Evolutionary conservation across 805 yeast species (phyloP).

Genomic region (Candida saitoana): DNA sequence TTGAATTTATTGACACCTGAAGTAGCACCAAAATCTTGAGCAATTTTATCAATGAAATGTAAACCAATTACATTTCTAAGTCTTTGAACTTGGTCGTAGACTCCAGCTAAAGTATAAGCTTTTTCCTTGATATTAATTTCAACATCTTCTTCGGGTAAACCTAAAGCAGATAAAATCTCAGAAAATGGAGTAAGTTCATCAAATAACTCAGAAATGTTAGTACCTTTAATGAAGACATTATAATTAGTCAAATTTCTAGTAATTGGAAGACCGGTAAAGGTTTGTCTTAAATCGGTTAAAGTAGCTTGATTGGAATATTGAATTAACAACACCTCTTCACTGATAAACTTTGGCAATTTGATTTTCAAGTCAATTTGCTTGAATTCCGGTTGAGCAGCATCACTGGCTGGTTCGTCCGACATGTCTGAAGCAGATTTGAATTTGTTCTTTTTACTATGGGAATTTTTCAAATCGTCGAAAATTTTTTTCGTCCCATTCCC

Average conservation of each 20-base stretch:
- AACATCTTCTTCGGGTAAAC: constrained; percentile 21
- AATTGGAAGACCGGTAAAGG: constrained; percentile 52
- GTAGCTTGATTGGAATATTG: constrained; percentile 41
- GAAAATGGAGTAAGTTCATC: constrained; percentile 27
- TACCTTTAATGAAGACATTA: constrained; percentile 37
- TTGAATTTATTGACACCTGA: constrained; percentile 52
- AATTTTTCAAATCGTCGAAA: constrained; percentile 8
- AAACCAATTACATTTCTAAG: constrained; percentile 61
- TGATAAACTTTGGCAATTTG: constrained; percentile 10
- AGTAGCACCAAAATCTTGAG: constrained; percentile 37
- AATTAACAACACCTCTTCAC: constrained; percentile 16
- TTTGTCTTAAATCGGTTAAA: constrained; percentile 53
- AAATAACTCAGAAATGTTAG: constrained; percentile 24
- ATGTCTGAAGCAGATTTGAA: constrained; percentile 1
- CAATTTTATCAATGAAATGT: constrained; percentile 41
- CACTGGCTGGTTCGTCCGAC: constrained; percentile 9
- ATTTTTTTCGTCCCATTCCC: constrained; percentile 6
- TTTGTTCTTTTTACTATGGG: background rate
- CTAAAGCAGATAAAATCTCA: constrained; percentile 18
- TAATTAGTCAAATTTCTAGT: constrained; percentile 62
- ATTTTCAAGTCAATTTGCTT: constrained; percentile 10
- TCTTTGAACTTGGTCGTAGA: constrained; percentile 58
- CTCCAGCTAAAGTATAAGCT: constrained; percentile 57
- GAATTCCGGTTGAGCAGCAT: constrained; percentile 3
- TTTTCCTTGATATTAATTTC: constrained; percentile 46